phyloP scores from a whole-genome alignment of 2,329 filamentous ascomycete species.

The Diaporthe sp. region DNA sequence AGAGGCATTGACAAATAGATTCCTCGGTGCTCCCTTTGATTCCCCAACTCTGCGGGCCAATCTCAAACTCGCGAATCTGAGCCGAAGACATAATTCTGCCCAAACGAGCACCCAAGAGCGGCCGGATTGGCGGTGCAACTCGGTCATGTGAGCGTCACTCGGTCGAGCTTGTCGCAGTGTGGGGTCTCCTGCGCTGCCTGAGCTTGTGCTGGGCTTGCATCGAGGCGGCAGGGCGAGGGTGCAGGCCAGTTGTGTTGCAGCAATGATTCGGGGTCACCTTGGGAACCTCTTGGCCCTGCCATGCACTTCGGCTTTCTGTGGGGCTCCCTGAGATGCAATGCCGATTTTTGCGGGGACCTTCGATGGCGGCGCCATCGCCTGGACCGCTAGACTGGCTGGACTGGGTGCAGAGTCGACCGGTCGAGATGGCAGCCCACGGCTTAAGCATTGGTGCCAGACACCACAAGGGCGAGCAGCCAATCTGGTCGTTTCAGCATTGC shows the following conservation, averaged over 20 bases:
- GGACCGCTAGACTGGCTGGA: constrained; percentile 31
- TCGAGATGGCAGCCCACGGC: constrained; percentile 33
- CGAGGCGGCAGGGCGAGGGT: not conserved
- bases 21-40: constrained; percentile 14
- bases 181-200: not conserved
- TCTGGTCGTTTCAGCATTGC: constrained; percentile 9
- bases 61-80: constrained; percentile 13
- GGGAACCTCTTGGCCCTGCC: constrained; percentile 8
- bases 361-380: constrained; percentile 10
- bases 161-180: constrained; percentile 26
- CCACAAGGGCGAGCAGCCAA: constrained; percentile 9
- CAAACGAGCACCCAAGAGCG: not conserved
- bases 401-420: constrained; percentile 32
- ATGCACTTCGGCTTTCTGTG: constrained; percentile 39
- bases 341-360: constrained; percentile 35
- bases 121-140: constrained; percentile 1
- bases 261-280: constrained; percentile 21
- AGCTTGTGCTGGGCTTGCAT: not conserved
- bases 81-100: constrained; percentile 12
- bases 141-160: not conserved
- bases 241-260: constrained; percentile 14
- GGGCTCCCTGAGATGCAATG: constrained; percentile 18
- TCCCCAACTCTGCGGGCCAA: constrained; percentile 27
- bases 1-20: constrained; percentile 34
- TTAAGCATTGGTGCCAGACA: constrained; percentile 27